Conservation (phyloP, 2,329 filamentous ascomycete species). For the Cladosporium colombiae region DNA sequence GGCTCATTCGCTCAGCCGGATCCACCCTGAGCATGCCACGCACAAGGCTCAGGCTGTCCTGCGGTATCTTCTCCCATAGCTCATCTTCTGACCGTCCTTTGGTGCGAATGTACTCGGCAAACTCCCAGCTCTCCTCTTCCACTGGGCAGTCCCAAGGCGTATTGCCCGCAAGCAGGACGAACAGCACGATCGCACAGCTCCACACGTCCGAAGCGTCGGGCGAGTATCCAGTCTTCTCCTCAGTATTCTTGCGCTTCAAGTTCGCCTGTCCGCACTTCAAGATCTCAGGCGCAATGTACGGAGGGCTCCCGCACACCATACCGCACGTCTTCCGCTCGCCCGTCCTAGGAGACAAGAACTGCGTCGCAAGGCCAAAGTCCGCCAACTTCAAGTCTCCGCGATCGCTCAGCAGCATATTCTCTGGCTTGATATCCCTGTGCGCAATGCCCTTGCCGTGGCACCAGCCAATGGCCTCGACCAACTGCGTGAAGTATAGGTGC, state of each 20-base stretch:
- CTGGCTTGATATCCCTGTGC: constrained; percentile 74
- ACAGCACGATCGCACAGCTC: constrained; percentile 97
- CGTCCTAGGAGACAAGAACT: constrained; percentile 78
- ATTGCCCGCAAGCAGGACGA: constrained; percentile 91
- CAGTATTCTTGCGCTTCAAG: constrained; percentile 46
- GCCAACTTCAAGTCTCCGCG: constrained; percentile 89
- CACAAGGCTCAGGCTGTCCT: constrained; percentile 74
- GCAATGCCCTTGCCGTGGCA: constrained; percentile 96
- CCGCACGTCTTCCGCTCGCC: constrained; percentile 78
- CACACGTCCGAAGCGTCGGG: constrained; percentile 89
- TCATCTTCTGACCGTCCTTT: constrained; percentile 78
- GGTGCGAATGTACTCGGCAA: constrained; percentile 78
- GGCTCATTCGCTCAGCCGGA: constrained; percentile 72
- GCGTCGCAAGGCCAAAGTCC: constrained; percentile 92
- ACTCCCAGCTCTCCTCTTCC: constrained; percentile 83
- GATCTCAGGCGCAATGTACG: constrained; percentile 96
- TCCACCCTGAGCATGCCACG: constrained; percentile 92
- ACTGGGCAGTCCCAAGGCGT: constrained; percentile 93
- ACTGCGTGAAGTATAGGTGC: constrained; percentile 92
- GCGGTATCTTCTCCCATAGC: constrained; percentile 78
- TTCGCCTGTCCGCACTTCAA: constrained; percentile 52
- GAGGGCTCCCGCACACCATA: constrained; percentile 92
- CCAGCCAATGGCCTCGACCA: constrained; percentile 86
- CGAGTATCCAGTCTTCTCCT: constrained; percentile 62
- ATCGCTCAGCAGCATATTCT: constrained; percentile 87